Base-by-base conservation (phyloP, 495 filamentous ascomycete species). In the Tetracladium setigerum region DNA sequence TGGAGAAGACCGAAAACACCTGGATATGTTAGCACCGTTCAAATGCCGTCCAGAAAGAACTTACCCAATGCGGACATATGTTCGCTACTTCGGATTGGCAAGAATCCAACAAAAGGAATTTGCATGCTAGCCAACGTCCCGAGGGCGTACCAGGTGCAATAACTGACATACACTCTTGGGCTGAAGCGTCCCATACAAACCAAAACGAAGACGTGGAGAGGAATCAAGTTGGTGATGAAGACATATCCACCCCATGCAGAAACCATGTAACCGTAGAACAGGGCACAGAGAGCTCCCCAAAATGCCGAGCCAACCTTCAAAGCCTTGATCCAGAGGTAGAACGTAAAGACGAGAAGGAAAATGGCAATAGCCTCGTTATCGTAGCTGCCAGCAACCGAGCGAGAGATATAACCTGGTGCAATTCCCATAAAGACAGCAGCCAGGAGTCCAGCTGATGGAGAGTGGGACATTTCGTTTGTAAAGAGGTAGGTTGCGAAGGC, bases 241-340 rank as follows among this genome's bases (percentile, higher is more conserved):
- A 96, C 94, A 66, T 99, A 99, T 62, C 94, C 94, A 72, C 94
- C 94, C 94, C 94, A 99, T 30, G 94, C 92, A 44, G 90, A 89
- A 33, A 99, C 94, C 94, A 99, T 99, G 76, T 99, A 99, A 48
- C 94, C 94, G 65, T 99, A 99, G 70, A 95, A 99, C 49, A 99
- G 69, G 31, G 94, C 94, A 50, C 90, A 90, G 51, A 96, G 72
- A 13, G 87, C 90, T 42, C 88, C 92, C 91, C 91, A 99, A 65
- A 95, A 86, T 46, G 89, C 84, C 14, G 91, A 96, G 22, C 94
- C 94, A 52, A 85, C 80, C 73, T 97, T 99, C 52, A 99, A 74
- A 1, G 92, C 86, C 73, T 96, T 97, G 69, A 99, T 95, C 94
- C 94, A 99, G 39, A 97, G 78, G 68, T 81, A 97, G 73, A 97